Evolutionary conservation across 139 green algal genomes (phyloP), one percentile per base, ranked within the genome.

Genomic region (Microglena sp.): DNA sequence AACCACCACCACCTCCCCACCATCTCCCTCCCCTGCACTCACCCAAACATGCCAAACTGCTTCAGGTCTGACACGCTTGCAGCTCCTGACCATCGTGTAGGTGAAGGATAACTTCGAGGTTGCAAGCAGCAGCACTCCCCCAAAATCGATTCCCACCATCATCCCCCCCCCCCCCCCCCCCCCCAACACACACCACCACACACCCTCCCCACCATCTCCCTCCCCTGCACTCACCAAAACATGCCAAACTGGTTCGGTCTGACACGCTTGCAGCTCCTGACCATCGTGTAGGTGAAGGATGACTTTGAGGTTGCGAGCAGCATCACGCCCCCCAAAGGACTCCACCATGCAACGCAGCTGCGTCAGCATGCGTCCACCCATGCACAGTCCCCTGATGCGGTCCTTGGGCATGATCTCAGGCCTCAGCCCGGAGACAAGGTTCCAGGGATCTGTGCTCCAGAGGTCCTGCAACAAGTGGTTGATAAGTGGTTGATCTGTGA

Each of bases 281-380:
- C 71, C 62, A 30, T 71, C 67, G n/a, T 57, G 61, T 1, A 78
- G 31, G 11, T 68, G 60, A 56, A 78, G 62, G n/a, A 78, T 26
- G 30, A 78, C 45, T n/a, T 54, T 54, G 45, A 78, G 56, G 26
- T n/a, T 15, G 2, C 32, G 18, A 2, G 68, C 45, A 2, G 72
- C 72, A 1, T 74, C 62, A 0, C 36, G 44, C 2, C 72, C 72
- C 5, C 57, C 72, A 24, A 58, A 2, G 4, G 29, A 29, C 33
- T 55, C 31, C 35, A 73, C 32, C 15, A 67, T n/a, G 35, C 74
- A 28, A 11, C 58, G 53, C 45, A 78, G 56, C 33, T 66, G 40
- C 1, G 57, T 58, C 31, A 78, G 31, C 3, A 43, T 45, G n/a
- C 72, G 62, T 30, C 65, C 66, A 18, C 72, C 66, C 22, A 78